These are phyloP conservation scores for Moricandia moricandioides DNA, from an alignment of 345 rosid species.

Conservation along the genomic window DNA sequence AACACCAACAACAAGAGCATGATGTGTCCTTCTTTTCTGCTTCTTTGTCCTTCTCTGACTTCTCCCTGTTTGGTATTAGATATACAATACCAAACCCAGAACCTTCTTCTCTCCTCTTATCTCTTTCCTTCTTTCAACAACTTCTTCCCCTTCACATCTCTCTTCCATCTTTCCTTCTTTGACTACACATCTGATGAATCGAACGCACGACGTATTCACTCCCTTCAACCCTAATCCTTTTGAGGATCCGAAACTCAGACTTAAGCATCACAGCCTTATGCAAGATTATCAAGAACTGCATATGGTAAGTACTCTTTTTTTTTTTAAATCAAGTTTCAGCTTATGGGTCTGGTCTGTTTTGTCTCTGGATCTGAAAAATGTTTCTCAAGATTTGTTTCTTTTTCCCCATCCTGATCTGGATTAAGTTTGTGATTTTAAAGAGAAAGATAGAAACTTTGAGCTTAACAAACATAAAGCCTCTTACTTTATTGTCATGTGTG, in stretches of 20 bases:
- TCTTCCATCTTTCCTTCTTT: background rate
- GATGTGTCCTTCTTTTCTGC: conserved; percentile 43
- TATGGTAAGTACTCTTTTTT: conserved; percentile 42
- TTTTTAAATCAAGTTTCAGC: conserved; percentile 19
- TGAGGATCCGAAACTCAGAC: conserved; percentile 48
- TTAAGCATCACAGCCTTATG: conserved; percentile 58
- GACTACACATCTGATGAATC: conserved; percentile 39
- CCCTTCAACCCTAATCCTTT: conserved; percentile 2
- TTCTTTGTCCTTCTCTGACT: conserved; percentile 41
- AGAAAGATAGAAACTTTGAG: conserved; percentile 6
- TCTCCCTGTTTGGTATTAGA: conserved; percentile 28
- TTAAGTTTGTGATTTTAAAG: background rate
- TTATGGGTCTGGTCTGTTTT: conserved; percentile 13
- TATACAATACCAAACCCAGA: conserved; percentile 34
- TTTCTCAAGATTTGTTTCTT: background rate
- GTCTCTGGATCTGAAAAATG: conserved; percentile 42
- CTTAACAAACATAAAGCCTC: conserved; percentile 11
- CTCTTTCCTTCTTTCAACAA: background rate
- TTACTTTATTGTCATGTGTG: background rate
- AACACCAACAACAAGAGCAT: conserved; percentile 26
- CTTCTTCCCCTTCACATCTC: background rate
- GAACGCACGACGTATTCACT: conserved; percentile 39
- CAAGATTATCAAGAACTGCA: conserved; percentile 59
- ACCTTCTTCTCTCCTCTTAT: conserved; percentile 19
- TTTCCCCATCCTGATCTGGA: conserved; percentile 22